These are phyloP conservation scores for Pecoramyces ruminantium DNA, from an alignment of 192 early-diverging fungal genomes.

Conservation along the genomic window DNA sequence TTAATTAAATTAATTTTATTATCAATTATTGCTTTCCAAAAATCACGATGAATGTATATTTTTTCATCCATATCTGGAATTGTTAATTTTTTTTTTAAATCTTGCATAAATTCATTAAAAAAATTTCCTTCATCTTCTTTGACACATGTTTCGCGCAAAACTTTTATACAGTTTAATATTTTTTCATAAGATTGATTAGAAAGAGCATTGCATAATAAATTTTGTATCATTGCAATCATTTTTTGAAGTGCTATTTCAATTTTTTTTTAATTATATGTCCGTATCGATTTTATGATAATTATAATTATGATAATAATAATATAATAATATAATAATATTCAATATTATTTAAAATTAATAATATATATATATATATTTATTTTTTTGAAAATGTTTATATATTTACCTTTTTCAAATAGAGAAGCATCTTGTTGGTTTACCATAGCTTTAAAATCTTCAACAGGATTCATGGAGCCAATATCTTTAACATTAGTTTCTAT, in stretches of 20 bases:
- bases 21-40: background rate
- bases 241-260: background rate
- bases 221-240: background rate
- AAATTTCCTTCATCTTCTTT: background rate
- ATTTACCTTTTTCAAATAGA: background rate
- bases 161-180: background rate
- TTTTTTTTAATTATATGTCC: too few species aligned
- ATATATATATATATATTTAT: too few species aligned
- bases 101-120: background rate
- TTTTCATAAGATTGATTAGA: background rate
- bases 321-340: too few species aligned
- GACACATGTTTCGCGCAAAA: background rate
- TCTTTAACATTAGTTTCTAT: background rate
- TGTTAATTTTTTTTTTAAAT: background rate
- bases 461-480: background rate
- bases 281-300: too few species aligned
- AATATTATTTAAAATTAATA: too few species aligned
- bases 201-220: background rate
- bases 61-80: background rate
- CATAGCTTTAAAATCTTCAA: background rate
- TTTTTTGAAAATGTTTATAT: too few species aligned
- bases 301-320: too few species aligned
- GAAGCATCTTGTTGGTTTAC: background rate
- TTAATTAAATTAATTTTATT: background rate
- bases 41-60: background rate